phyloP scores from a whole-genome alignment of 2,329 filamentous ascomycete genomes.

The Zymoseptoria pseudotritici region DNA sequence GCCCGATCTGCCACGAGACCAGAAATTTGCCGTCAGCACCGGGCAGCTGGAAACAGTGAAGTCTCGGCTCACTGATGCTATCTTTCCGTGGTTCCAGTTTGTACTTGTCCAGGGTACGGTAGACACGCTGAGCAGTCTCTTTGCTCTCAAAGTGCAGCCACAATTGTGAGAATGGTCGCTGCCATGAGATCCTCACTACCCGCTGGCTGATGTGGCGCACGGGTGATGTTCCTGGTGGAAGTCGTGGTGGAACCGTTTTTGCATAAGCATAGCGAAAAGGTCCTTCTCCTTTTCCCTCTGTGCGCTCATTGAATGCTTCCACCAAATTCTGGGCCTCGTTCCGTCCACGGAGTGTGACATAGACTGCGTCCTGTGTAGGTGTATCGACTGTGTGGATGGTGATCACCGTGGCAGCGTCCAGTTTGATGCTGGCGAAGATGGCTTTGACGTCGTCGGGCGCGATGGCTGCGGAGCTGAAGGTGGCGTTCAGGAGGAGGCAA shows the following conservation, averaged over 20 bases:
- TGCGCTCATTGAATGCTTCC: not conserved
- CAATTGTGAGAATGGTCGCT: not conserved
- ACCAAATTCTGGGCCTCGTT: not conserved
- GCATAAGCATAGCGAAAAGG: not conserved
- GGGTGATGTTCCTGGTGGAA: not conserved
- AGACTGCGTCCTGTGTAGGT: too few relatives aligned
- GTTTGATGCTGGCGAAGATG: too few relatives aligned
- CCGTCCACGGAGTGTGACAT: not conserved
- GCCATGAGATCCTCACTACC: not conserved
- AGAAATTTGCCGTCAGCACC: not conserved
- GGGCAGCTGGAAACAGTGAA: not conserved
- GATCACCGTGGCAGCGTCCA: too few relatives aligned
- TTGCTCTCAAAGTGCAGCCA: not conserved
- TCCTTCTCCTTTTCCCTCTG: too few relatives aligned
- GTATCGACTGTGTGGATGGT: too few relatives aligned
- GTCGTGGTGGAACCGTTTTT: not conserved
- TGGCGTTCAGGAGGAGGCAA: not conserved
- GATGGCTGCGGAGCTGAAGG: too few relatives aligned
- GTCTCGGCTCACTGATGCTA: not conserved
- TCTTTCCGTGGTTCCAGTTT: not conserved
- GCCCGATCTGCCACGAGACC: not conserved
- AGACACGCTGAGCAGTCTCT: not conserved
- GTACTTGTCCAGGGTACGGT: not conserved
- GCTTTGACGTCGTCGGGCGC: too few relatives aligned
- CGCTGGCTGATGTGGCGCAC: not conserved